A percentile compares a stretch with the other conserved stretches of the same genome.
phyloP scores from a whole-genome alignment of 2,329 filamentous ascomycete genomes.

The Stachybotrys chartarum region DNA sequence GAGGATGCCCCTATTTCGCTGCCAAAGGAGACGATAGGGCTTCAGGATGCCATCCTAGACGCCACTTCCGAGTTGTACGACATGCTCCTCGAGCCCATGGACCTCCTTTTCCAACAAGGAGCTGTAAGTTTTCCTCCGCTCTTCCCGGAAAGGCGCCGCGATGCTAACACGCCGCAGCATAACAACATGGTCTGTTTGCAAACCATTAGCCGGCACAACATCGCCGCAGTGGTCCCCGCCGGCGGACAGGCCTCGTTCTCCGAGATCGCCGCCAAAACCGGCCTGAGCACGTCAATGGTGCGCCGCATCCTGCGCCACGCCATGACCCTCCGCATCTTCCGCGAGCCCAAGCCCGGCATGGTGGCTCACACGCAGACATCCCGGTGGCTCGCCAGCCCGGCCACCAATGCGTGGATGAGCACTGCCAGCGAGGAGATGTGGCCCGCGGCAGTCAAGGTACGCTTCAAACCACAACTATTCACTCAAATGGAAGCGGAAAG shows the following conservation, averaged over 20 bases:
- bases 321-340: not conserved
- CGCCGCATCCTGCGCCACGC: not conserved
- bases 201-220: not conserved
- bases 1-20: not conserved
- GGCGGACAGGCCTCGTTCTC: not conserved
- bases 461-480: not conserved
- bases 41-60: not conserved
- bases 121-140: not conserved
- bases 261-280: not conserved
- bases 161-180: not conserved
- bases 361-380: not conserved
- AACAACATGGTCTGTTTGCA: not conserved
- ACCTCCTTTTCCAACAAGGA: not conserved
- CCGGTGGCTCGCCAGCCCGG: not conserved
- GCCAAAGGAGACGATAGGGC: not conserved
- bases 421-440: not conserved
- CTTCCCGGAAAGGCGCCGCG: not conserved
- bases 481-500: not conserved
- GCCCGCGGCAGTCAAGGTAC: not conserved
- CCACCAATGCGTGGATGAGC: not conserved
- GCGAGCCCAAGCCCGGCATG: not conserved
- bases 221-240: not conserved
- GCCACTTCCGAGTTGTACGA: not conserved
- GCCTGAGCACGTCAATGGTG: not conserved
- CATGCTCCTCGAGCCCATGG: not conserved